A percentile compares a stretch with the other conserved stretches of the same genome.
Conservation (phyloP, 768 basidiomycete species). For the Cystobasidium onofrii region DNA sequence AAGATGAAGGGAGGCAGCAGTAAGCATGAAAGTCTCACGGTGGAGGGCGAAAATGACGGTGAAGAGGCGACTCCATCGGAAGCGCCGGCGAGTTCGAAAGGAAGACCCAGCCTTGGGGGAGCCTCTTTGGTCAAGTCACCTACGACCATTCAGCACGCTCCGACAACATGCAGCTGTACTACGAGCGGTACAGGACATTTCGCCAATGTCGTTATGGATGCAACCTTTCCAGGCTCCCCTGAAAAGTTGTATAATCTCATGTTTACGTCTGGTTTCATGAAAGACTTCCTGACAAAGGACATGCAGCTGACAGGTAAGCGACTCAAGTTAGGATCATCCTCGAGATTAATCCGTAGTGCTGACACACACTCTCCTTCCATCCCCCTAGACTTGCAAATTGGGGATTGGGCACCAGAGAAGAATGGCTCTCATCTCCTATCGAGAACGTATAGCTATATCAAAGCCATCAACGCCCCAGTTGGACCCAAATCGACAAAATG, state of each 20-base stretch:
- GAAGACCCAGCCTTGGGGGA: not conserved
- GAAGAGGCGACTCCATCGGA: not conserved
- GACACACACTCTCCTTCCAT: not conserved
- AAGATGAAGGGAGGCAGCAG: not conserved
- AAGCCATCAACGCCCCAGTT: conserved; percentile 73
- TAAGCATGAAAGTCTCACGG: not conserved
- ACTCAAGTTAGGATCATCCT: conserved; percentile 25
- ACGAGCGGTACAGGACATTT: conserved; percentile 36
- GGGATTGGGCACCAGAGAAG: conserved; percentile 75
- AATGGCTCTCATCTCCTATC: conserved; percentile 62
- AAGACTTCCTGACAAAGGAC: conserved; percentile 80
- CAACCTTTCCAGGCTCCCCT: conserved; percentile 75
- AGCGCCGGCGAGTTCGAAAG: not conserved
- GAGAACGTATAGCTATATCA: conserved; percentile 93
- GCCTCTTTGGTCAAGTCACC: not conserved
- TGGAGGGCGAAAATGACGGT: not conserved
- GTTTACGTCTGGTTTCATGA: conserved; percentile 65
- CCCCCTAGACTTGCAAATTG: conserved; percentile 75
- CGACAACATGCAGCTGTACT: conserved; percentile 23
- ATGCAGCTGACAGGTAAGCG: conserved; percentile 78
- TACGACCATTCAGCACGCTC: conserved; percentile 8
- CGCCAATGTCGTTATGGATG: conserved; percentile 65
- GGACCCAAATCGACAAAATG: conserved; percentile 95
- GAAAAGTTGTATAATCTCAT: conserved; percentile 93
- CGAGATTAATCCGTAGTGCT: not conserved